A percentile compares a stretch with the other conserved stretches of the same genome.
Evolutionary conservation across 805 yeast species (phyloP).

Genomic region (Sporopachydermia quercuum): DNA sequence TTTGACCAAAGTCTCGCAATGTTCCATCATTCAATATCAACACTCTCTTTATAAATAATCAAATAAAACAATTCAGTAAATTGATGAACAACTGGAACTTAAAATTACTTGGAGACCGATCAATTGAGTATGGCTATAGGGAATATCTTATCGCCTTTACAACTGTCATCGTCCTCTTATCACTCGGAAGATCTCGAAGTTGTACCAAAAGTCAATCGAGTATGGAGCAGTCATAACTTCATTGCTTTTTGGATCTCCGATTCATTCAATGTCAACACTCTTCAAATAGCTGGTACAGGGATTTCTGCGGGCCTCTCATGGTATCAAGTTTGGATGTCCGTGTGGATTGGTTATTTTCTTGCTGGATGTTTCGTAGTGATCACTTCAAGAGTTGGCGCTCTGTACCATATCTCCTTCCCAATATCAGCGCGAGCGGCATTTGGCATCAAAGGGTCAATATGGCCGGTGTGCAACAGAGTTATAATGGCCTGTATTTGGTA

Average conservation of each 20-base stretch:
- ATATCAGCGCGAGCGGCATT: constrained; percentile 69
- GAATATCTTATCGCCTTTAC: no score
- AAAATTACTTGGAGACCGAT: no score
- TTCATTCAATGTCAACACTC: constrained; percentile 77
- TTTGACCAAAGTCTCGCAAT: no score
- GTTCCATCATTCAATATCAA: no score
- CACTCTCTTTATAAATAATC: no score
- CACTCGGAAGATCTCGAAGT: constrained; percentile 71
- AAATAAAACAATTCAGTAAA: no score
- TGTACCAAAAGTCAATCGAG: constrained; percentile 55
- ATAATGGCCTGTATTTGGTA: constrained; percentile 56
- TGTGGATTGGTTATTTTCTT: constrained; percentile 69
- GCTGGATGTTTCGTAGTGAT: constrained; percentile 55
- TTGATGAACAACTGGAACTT: no score
- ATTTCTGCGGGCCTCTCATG: constrained; percentile 62
- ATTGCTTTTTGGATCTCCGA: constrained; percentile 81
- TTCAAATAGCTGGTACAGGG: constrained; percentile 86
- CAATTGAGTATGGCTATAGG: no score
- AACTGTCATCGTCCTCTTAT: no score
- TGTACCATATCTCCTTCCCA: constrained; percentile 76
- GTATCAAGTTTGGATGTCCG: constrained; percentile 88
- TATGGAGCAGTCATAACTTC: constrained; percentile 78
- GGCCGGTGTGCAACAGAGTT: constrained; percentile 83
- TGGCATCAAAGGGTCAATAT: constrained; percentile 73
- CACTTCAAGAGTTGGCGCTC: constrained; percentile 68